Percentiles rank a stretch among this genome's conserved stretches.
These are phyloP conservation scores for Astragalus glycyphyllos DNA, from an alignment of 306 rosid genomes.

Conservation along the genomic window DNA sequence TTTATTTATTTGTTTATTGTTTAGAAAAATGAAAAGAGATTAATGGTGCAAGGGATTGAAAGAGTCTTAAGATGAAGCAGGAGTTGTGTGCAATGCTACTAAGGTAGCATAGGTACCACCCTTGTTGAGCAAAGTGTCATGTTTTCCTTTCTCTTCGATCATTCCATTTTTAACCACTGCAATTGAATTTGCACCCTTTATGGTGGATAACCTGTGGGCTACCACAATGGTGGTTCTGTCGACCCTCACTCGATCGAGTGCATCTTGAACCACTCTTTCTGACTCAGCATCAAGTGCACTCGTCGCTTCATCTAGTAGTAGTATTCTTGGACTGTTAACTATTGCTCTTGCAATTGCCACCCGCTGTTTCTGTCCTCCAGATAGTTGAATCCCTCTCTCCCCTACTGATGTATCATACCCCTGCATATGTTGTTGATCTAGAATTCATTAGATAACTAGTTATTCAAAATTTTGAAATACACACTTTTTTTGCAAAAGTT, in stretches of 20 bases:
- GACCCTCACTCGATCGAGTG: constrained; percentile 67
- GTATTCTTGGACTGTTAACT: constrained; percentile 66
- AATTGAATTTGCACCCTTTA: constrained; percentile 67
- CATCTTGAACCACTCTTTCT: constrained; percentile 74
- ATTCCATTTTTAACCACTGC: constrained; percentile 73
- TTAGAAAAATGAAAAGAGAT: not conserved
- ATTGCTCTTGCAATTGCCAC: constrained; percentile 82
- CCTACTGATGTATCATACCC: constrained; percentile 75
- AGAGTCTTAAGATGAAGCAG: constrained; percentile 51
- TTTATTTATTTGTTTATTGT: not conserved
- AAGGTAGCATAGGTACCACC: constrained; percentile 73
- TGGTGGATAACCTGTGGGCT: constrained; percentile 73
- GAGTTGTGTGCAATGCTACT: constrained; percentile 56
- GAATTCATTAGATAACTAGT: constrained; percentile 3
- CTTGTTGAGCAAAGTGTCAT: constrained; percentile 59
- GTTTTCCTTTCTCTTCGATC: constrained; percentile 75
- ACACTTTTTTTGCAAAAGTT: constrained; percentile 1
- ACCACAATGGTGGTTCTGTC: constrained; percentile 70
- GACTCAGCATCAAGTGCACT: constrained; percentile 90
- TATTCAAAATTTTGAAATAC: not conserved
- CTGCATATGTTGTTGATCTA: constrained; percentile 43
- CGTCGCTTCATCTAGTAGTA: constrained; percentile 78
- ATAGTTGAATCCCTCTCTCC: constrained; percentile 73
- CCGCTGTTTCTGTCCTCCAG: constrained; percentile 87
- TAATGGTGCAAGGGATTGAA: not conserved